phyloP scores from a whole-genome alignment of 805 yeast species.

The Millerozyma acaciae region DNA sequence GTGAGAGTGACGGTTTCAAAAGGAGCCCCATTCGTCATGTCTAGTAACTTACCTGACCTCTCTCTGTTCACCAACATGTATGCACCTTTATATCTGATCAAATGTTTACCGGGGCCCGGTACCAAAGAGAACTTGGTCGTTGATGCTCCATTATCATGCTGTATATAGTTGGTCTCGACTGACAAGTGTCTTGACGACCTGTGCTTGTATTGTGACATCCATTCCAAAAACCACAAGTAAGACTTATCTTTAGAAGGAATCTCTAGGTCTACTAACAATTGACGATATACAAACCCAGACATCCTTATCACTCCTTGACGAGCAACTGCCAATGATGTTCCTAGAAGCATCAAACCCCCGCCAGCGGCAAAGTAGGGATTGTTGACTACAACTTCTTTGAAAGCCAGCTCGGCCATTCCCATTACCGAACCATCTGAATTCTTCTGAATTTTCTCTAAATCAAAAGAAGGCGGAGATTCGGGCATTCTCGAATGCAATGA shows the following conservation, averaged over 20 bases:
- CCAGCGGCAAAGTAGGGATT: conserved; percentile 99
- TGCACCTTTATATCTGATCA: conserved; percentile 80
- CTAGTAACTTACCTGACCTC: conserved; percentile 83
- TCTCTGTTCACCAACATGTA: conserved; percentile 87
- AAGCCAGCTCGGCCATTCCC: conserved; percentile 34
- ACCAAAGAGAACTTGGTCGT: conserved; percentile 84
- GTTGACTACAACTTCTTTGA: conserved; percentile 53
- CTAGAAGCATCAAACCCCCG: conserved; percentile 93
- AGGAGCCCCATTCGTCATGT: conserved; percentile 87
- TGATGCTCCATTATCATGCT: conserved; percentile 90
- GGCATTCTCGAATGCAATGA: too few species aligned
- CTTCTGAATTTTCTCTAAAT: conserved; percentile 31
- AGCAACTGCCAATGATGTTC: conserved; percentile 80
- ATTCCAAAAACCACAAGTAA: conserved; percentile 89
- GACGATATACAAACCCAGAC: conserved; percentile 70
- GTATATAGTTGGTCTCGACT: conserved; percentile 81
- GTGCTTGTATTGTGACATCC: conserved; percentile 86
- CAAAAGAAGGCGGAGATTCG: too few species aligned
- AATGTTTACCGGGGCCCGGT: conserved; percentile 96
- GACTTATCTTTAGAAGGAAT: conserved; percentile 92
- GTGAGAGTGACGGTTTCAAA: conserved; percentile 95
- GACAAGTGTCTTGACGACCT: conserved; percentile 79
- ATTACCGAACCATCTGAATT: conserved; percentile 35
- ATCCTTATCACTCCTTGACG: conserved; percentile 63
- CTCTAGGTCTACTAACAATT: conserved; percentile 85